These are phyloP conservation scores for Ophiostoma sp. DNA, from an alignment of 2,329 filamentous ascomycete species.

Conservation along the genomic window DNA sequence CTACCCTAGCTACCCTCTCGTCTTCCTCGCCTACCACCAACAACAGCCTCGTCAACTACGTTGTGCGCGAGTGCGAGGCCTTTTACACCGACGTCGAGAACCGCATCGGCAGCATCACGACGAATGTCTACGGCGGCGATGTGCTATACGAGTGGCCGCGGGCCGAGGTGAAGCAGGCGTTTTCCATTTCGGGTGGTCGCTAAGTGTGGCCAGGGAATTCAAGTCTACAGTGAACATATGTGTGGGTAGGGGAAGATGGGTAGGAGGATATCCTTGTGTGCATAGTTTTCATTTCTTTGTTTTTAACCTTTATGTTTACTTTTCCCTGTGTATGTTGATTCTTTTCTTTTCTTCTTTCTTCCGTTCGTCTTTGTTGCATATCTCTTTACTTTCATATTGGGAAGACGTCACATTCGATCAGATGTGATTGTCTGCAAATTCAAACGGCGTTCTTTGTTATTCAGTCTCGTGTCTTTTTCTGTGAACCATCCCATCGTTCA, in stretches of 20 bases:
- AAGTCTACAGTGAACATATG: background rate
- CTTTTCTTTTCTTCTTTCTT: background rate
- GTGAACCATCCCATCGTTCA: background rate
- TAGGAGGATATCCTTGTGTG: background rate
- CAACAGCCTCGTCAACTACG: constrained; percentile 52
- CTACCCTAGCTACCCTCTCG: background rate
- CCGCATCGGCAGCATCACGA: constrained; percentile 59
- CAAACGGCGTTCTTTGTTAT: background rate
- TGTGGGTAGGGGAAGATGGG: background rate
- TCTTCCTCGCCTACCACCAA: constrained; percentile 6
- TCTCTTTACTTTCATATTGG: background rate
- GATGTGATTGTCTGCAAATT: background rate
- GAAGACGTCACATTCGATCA: background rate
- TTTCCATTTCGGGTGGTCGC: constrained; percentile 36
- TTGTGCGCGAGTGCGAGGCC: constrained; percentile 60
- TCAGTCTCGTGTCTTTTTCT: background rate
- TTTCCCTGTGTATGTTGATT: background rate
- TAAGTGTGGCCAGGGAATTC: background rate
- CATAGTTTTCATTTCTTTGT: background rate
- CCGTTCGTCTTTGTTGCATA: background rate
- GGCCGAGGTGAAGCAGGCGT: constrained; percentile 61
- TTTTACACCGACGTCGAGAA: constrained; percentile 64
- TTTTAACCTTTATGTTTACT: background rate
- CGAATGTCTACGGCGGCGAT: constrained; percentile 65
- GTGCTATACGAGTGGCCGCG: constrained; percentile 67